phyloP scores from a whole-genome alignment of 768 basidiomycete species.

The Phylloporus sp. region DNA sequence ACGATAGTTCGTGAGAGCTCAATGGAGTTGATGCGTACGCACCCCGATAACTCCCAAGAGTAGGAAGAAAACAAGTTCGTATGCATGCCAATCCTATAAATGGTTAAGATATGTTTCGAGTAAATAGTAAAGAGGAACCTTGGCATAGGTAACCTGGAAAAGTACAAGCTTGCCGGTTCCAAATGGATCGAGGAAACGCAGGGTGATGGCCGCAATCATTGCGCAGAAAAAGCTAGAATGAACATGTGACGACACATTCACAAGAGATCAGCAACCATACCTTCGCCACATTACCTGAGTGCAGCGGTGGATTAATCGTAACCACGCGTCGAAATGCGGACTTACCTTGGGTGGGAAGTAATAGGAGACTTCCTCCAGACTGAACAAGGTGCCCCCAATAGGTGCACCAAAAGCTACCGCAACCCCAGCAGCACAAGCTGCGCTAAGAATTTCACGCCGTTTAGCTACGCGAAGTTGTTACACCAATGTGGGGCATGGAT shows the following conservation, averaged over 20 bases:
- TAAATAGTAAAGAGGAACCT: conserved; percentile 37
- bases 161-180: conserved; percentile 92
- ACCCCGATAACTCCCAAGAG: conserved; percentile 89
- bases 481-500: neutral
- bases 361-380: conserved; percentile 93
- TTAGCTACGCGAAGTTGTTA: conserved; percentile 54
- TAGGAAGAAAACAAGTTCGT: conserved; percentile 82
- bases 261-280: conserved; percentile 36
- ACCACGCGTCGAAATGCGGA: neutral
- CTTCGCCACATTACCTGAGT: conserved; percentile 87
- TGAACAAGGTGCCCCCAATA: conserved; percentile 89
- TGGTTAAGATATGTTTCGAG: neutral
- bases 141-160: conserved; percentile 88
- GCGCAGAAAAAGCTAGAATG: conserved; percentile 90
- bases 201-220: conserved; percentile 92
- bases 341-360: conserved; percentile 91
- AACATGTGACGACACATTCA: neutral
- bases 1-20: conserved; percentile 6
- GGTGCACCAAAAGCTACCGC: conserved; percentile 97
- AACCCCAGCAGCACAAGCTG: conserved; percentile 95
- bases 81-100: conserved; percentile 86
- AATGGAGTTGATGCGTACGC: conserved; percentile 23
- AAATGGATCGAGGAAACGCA: conserved; percentile 92
- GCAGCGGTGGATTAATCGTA: conserved; percentile 1
- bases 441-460: conserved; percentile 90